Percentiles rank a stretch among this genome's conserved stretches.
Conservation (phyloP, 2,329 filamentous ascomycete genomes). For the Talaromyces verruculosus region DNA sequence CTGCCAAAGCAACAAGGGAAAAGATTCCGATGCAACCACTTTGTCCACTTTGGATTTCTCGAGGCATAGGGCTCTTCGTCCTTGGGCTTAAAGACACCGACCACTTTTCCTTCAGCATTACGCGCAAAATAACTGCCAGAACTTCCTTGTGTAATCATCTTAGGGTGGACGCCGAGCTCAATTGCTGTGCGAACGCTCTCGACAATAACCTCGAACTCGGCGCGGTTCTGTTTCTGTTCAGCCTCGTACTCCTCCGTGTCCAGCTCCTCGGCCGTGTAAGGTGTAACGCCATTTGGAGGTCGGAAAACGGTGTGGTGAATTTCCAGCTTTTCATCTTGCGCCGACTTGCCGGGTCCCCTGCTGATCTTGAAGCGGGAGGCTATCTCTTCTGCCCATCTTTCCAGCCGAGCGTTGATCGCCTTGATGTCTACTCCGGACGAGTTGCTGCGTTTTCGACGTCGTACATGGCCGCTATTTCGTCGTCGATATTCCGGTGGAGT, state of each 20-base stretch:
- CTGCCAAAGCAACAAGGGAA: conserved; percentile 97
- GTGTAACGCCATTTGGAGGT: conserved; percentile 80
- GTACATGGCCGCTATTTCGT: conserved; percentile 49
- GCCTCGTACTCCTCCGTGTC: conserved; percentile 60
- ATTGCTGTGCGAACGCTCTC: conserved; percentile 90
- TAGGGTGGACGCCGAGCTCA: conserved; percentile 84
- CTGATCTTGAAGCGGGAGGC: conserved; percentile 92
- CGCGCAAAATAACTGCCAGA: conserved; percentile 97
- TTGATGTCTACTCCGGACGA: conserved; percentile 91
- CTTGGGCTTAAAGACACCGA: conserved; percentile 98
- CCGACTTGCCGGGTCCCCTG: conserved; percentile 68
- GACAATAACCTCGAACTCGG: conserved; percentile 82
- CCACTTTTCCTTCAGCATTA: conserved; percentile 86
- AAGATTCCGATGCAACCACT: conserved; percentile 97
- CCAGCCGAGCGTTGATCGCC: conserved; percentile 91
- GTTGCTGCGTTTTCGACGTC: conserved; percentile 65
- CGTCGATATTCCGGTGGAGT: conserved; percentile 45
- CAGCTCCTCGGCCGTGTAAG: conserved; percentile 72
- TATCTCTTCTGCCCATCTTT: conserved; percentile 97
- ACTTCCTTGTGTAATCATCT: conserved; percentile 94
- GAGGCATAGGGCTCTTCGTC: conserved; percentile 98
- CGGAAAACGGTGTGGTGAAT: conserved; percentile 98
- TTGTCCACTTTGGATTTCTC: conserved; percentile 98
- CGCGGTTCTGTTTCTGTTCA: conserved; percentile 63
- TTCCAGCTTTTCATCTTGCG: conserved; percentile 83